Evolutionary conservation across 2,329 filamentous ascomycete species (phyloP).

Genomic region (Pseudopyrenochaeta lycopersici): DNA sequence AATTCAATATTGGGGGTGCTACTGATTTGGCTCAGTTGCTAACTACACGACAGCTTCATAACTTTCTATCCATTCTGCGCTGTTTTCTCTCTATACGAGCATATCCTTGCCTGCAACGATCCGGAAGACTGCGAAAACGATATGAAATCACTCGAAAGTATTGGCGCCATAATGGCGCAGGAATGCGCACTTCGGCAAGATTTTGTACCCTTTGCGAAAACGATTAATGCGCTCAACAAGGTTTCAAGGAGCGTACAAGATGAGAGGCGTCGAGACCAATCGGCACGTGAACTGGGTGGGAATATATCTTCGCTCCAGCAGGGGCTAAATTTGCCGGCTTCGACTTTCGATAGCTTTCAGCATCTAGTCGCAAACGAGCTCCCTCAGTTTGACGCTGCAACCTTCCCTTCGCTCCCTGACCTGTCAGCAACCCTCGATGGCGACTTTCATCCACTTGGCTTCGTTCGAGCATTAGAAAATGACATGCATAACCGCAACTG

Average conservation of each 20-base stretch:
- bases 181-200: slow-evolving; percentile 19
- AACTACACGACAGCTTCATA: slow-evolving; percentile 28
- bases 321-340: not conserved
- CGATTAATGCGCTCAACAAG: slow-evolving; percentile 40
- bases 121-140: slow-evolving; percentile 36
- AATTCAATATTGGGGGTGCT: too few species aligned
- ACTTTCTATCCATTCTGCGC: slow-evolving; percentile 42
- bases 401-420: slow-evolving; percentile 26
- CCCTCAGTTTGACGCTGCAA: slow-evolving; percentile 23
- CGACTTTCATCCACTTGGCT: slow-evolving; percentile 32
- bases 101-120: slow-evolving; percentile 32
- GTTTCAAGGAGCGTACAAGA: slow-evolving; percentile 38
- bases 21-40: not conserved
- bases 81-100: slow-evolving; percentile 40
- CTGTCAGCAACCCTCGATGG: slow-evolving; percentile 25
- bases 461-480: slow-evolving; percentile 40
- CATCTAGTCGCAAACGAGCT: slow-evolving; percentile 19
- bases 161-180: slow-evolving; percentile 32
- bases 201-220: slow-evolving; percentile 33
- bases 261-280: slow-evolving; percentile 12
- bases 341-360: slow-evolving; percentile 15
- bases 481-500: slow-evolving; percentile 41
- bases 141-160: slow-evolving; percentile 28
- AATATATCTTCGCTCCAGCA: not conserved
- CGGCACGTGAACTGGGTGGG: not conserved